Percentiles rank a stretch among this genome's conserved stretches.
phyloP scores from a whole-genome alignment of 192 early-diverging fungal genomes.

The Rhizophagus clarus region DNA sequence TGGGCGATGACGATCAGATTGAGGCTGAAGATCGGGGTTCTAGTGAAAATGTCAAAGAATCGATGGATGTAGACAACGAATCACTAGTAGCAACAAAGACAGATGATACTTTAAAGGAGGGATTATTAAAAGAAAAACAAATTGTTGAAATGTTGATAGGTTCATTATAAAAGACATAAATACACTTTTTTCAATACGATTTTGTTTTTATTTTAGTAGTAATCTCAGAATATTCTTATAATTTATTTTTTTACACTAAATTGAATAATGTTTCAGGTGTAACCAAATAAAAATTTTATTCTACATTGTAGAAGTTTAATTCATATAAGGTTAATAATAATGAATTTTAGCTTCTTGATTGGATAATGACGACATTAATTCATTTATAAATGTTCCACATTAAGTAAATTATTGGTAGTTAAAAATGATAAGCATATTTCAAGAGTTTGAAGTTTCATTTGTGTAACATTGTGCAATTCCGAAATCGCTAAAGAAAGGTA shows the following conservation, averaged over 20 bases:
- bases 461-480: neutral
- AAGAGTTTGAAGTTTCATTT: neutral
- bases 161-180: neutral
- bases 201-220: neutral
- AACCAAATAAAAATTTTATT: neutral
- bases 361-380: neutral
- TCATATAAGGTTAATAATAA: neutral
- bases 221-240: neutral
- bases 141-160: conserved; percentile 13
- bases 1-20: neutral
- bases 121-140: neutral
- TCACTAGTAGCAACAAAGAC: neutral
- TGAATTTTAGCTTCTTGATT: neutral
- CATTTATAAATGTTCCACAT: neutral
- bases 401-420: neutral
- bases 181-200: neutral
- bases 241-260: neutral
- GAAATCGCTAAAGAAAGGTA: neutral
- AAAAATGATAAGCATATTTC: no score
- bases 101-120: neutral
- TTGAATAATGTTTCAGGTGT: neutral
- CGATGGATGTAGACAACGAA: neutral
- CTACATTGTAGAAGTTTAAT: neutral
- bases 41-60: neutral
- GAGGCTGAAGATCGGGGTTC: neutral